Percentiles rank a stretch among this genome's conserved stretches.
Evolutionary conservation across 345 rosid species (phyloP).

Genomic region (Melaleuca quinquenervia): DNA sequence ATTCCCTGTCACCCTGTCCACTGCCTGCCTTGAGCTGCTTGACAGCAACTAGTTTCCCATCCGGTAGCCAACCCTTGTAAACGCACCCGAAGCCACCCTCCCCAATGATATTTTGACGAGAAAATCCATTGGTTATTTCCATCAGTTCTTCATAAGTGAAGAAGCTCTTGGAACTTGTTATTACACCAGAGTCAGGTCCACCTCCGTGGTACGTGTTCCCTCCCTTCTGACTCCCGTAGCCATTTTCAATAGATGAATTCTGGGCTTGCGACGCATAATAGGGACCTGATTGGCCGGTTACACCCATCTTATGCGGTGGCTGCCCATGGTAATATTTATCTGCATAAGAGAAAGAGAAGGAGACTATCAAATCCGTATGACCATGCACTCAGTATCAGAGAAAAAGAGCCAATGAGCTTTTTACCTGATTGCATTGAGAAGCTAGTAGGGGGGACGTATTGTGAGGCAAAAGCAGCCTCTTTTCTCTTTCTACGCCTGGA

Average conservation of each 20-base stretch:
- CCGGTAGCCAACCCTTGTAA: conserved; percentile 43
- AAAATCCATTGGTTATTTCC: conserved; percentile 80
- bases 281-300: conserved; percentile 22
- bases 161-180: conserved; percentile 38
- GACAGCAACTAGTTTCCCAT: conserved; percentile 65
- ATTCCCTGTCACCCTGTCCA: conserved; percentile 98
- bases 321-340: conserved; percentile 49
- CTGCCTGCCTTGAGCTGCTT: conserved; percentile 93
- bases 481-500: conserved; percentile 35
- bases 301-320: conserved; percentile 9
- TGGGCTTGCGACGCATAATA: conserved; percentile 29
- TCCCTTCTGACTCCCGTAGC: conserved; percentile 40
- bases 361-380: background rate
- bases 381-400: background rate
- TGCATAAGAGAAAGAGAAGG: conserved; percentile 4
- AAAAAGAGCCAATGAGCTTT: background rate
- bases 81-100: conserved; percentile 98
- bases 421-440: conserved; percentile 45
- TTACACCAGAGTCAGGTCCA: conserved; percentile 32
- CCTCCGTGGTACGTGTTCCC: conserved; percentile 21
- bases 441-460: conserved; percentile 37
- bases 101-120: conserved; percentile 60
- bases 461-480: conserved; percentile 8
- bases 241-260: conserved; percentile 17
- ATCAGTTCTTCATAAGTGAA: conserved; percentile 66